phyloP scores from a whole-genome alignment of 371 early-diverging fungal genomes.

The Circinella minor region DNA sequence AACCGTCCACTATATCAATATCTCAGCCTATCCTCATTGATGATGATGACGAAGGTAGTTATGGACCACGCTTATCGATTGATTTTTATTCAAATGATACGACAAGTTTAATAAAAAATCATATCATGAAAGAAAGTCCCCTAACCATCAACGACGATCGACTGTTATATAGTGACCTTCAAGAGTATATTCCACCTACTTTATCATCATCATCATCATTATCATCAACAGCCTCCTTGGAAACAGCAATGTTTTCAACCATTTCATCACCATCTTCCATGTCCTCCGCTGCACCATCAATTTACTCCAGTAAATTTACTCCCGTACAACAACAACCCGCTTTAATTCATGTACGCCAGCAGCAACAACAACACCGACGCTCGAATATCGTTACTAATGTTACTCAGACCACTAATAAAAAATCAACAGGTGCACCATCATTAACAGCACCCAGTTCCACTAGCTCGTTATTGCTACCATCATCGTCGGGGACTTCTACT shows the following conservation, averaged over 20 bases:
- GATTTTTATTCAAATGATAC: slow-evolving; percentile 20
- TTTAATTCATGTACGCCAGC: slow-evolving; percentile 1
- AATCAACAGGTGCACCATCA: neutral
- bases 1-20: neutral
- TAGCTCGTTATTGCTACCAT: neutral
- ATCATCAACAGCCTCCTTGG: slow-evolving; percentile 9
- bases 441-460: neutral
- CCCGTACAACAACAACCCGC: neutral
- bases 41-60: neutral
- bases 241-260: slow-evolving; percentile 19
- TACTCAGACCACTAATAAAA: neutral
- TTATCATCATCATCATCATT: slow-evolving; percentile 17
- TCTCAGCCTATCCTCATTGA: neutral
- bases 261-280: slow-evolving; percentile 19
- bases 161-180: slow-evolving; percentile 12
- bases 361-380: neutral
- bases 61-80: slow-evolving; percentile 7
- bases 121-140: slow-evolving; percentile 7
- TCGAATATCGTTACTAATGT: neutral
- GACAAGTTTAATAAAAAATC: neutral
- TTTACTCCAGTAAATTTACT: slow-evolving; percentile 13
- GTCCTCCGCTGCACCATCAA: slow-evolving; percentile 17
- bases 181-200: slow-evolving; percentile 14
- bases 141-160: slow-evolving; percentile 5
- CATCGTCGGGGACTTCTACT: neutral